phyloP scores from a whole-genome alignment of 179 eudicot species.

The Silene coronaria region DNA sequence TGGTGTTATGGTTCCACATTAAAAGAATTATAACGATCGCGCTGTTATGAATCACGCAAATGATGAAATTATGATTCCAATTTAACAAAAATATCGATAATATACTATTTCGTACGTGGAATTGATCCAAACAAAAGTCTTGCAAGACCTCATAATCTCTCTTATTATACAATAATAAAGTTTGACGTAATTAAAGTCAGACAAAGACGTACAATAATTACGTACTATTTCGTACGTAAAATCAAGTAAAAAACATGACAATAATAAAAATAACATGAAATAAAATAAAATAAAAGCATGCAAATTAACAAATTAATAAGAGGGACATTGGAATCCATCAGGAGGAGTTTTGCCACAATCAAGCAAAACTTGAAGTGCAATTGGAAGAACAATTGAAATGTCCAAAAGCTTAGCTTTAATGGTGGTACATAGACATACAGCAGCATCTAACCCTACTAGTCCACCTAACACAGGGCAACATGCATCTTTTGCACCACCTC shows the following conservation, averaged over 20 bases:
- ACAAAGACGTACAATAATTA: not conserved
- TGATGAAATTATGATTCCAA: no score
- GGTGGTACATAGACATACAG: conserved; percentile 68
- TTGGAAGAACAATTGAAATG: conserved; percentile 28
- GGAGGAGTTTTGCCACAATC: conserved; percentile 35
- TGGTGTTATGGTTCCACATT: no score
- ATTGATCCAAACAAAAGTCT: not conserved
- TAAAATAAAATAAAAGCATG: not conserved
- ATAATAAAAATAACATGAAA: no score
- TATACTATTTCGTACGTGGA: no score
- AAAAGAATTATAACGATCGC: no score
- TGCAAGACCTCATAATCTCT: not conserved
- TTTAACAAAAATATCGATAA: not conserved
- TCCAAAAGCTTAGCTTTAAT: conserved; percentile 47
- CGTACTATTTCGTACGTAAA: conserved; percentile 2
- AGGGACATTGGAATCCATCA: conserved; percentile 30
- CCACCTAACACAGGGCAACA: conserved; percentile 71
- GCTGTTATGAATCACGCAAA: no score
- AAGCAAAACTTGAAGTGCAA: conserved; percentile 32
- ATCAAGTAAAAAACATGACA: not conserved
- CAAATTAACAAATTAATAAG: not conserved
- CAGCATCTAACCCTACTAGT: conserved; percentile 61
- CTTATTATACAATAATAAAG: not conserved
- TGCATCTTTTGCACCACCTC: conserved; percentile 40
- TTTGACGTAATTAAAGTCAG: not conserved